Percentiles rank a stretch among this genome's conserved stretches.
These are phyloP conservation scores for Chenopodium berlandieri DNA, from an alignment of 148 eudicot species.

Conservation along the genomic window DNA sequence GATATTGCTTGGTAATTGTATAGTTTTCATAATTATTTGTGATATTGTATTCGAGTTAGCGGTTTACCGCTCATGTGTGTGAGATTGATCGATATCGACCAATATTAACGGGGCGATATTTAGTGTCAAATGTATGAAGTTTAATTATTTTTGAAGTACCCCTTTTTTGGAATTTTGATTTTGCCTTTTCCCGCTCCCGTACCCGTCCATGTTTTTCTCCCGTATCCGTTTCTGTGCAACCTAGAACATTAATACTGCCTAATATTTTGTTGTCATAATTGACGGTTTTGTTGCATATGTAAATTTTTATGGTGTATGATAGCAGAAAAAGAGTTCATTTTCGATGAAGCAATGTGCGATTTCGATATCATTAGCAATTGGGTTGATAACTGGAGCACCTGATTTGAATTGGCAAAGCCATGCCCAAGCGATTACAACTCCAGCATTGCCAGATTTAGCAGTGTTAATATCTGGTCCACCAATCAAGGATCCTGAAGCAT, in stretches of 20 bases:
- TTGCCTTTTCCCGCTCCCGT: no score
- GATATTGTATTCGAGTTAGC: no score
- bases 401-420: slow-evolving; percentile 37
- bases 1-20: neutral
- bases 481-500: slow-evolving; percentile 89
- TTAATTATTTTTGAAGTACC: no score
- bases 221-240: no score
- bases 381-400: slow-evolving; percentile 69
- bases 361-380: slow-evolving; percentile 74
- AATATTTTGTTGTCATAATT: no score
- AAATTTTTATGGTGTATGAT: slow-evolving; percentile 13
- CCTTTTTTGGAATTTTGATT: no score
- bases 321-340: slow-evolving; percentile 49
- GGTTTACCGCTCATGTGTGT: neutral
- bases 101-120: neutral
- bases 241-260: no score
- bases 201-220: no score
- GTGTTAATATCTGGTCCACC: slow-evolving; percentile 95
- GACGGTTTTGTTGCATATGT: neutral
- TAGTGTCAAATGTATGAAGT: no score
- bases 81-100: neutral
- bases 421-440: slow-evolving; percentile 58
- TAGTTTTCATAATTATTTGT: no score
- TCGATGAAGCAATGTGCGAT: slow-evolving; percentile 70
- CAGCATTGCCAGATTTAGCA: slow-evolving; percentile 68